Conservation (phyloP, 306 rosid species). For the Rosa multiflora region DNA sequence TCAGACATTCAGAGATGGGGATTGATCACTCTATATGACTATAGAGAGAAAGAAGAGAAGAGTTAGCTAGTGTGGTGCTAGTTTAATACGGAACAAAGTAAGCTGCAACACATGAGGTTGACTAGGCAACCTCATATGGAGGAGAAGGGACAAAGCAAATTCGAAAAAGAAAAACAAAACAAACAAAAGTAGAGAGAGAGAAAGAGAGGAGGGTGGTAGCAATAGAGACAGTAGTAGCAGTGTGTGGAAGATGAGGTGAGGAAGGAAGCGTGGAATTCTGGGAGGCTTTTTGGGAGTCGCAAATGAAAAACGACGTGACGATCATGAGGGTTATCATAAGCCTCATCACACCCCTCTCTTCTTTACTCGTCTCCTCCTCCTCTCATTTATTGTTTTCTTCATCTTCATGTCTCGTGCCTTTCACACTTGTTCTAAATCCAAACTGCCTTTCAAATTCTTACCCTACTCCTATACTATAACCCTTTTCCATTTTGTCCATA, state of each 20-base stretch:
- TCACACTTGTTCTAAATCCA: slow-evolving; percentile 89
- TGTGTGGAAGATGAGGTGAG: slow-evolving; percentile 8
- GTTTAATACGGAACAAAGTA: slow-evolving; percentile 57
- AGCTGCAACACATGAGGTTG: slow-evolving; percentile 44
- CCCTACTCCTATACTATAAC: slow-evolving; percentile 8
- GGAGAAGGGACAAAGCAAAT: slow-evolving; percentile 12
- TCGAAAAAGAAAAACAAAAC: slow-evolving; percentile 15
- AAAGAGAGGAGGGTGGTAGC: slow-evolving; percentile 15
- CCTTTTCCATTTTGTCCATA: slow-evolving; percentile 6
- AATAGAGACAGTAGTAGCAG: background rate
- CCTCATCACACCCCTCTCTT: slow-evolving; percentile 47
- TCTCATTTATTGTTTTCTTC: slow-evolving; percentile 51
- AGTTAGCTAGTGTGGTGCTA: slow-evolving; percentile 29
- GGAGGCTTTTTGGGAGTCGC: slow-evolving; percentile 81
- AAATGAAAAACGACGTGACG: slow-evolving; percentile 96
- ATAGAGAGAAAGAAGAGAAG: slow-evolving; percentile 19
- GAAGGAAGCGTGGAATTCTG: slow-evolving; percentile 53
- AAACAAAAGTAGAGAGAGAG: slow-evolving; percentile 6
- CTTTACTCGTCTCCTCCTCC: slow-evolving; percentile 15
- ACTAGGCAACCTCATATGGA: slow-evolving; percentile 36
- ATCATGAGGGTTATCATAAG: slow-evolving; percentile 90
- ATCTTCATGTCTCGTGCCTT: slow-evolving; percentile 68
- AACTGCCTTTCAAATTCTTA: slow-evolving; percentile 55
- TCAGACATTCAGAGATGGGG: slow-evolving; percentile 63
- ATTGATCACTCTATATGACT: slow-evolving; percentile 42